These are phyloP conservation scores for Fraxinus albicans DNA, from an alignment of 305 asterid genomes.

Conservation along the genomic window DNA sequence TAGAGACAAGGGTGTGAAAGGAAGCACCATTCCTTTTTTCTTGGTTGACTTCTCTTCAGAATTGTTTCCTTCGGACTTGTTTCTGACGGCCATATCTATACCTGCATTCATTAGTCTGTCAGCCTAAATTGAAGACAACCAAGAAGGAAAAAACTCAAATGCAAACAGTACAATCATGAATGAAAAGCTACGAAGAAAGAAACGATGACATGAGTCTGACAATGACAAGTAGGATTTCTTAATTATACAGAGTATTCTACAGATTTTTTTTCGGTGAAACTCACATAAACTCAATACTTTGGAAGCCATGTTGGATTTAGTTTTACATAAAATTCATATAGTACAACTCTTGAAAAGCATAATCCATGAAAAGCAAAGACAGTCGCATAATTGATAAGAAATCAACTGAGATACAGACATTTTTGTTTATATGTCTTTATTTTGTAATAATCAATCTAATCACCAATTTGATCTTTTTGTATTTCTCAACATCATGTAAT, in stretches of 20 bases:
- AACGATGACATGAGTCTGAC: neutral
- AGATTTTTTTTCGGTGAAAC: neutral
- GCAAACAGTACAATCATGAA: neutral
- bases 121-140: neutral
- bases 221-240: neutral
- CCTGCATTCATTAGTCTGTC: constrained; percentile 40
- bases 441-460: neutral
- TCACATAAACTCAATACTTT: neutral
- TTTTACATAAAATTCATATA: neutral
- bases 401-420: neutral
- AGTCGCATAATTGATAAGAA: neutral
- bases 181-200: neutral
- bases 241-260: neutral
- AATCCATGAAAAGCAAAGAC: neutral
- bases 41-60: constrained; percentile 26
- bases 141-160: neutral
- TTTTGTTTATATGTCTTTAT: neutral
- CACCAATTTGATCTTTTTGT: neutral
- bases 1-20: constrained; percentile 79
- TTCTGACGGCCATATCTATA: constrained; percentile 37
- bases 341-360: neutral
- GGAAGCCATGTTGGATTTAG: neutral
- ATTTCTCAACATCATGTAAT: neutral
- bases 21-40: constrained; percentile 89
- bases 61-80: constrained; percentile 31